Evolutionary conservation across 1,139 yeast genomes (phyloP).

Genomic region (Blastobotrys buckinghamii): DNA sequence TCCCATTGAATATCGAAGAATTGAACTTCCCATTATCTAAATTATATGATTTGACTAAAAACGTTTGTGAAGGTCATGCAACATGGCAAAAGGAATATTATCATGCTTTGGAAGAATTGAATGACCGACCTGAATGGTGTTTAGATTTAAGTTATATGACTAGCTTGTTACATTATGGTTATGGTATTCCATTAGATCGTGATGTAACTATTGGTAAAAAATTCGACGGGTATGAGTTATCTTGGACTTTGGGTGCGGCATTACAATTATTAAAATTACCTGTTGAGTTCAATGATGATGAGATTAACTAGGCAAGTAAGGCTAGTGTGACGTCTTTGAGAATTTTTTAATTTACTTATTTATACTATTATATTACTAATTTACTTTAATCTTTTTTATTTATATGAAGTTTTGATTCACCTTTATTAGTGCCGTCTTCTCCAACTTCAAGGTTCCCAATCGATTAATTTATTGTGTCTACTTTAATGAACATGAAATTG

Average conservation of each 20-base stretch:
- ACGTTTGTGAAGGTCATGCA: slow-evolving; percentile 73
- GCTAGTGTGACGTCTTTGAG: neutral
- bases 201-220: slow-evolving; percentile 80
- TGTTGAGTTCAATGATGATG: neutral
- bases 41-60: slow-evolving; percentile 62
- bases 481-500: no score
- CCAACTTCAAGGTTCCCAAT: no score
- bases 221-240: slow-evolving; percentile 75
- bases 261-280: slow-evolving; percentile 56
- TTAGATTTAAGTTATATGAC: slow-evolving; percentile 80
- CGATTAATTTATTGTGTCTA: no score
- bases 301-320: neutral
- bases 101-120: slow-evolving; percentile 55
- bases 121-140: slow-evolving; percentile 84
- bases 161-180: slow-evolving; percentile 83
- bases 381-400: no score
- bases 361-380: no score
- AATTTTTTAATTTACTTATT: neutral
- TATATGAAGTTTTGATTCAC: no score
- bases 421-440: no score
- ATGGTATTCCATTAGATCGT: slow-evolving; percentile 78
- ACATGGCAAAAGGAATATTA: slow-evolving; percentile 57
- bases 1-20: slow-evolving; percentile 77
- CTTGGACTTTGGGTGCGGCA: slow-evolving; percentile 95
- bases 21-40: slow-evolving; percentile 70